A percentile compares a stretch with the other conserved stretches of the same genome.
Conservation (phyloP, 306 rosid species). For the Lathyrus aphaca region DNA sequence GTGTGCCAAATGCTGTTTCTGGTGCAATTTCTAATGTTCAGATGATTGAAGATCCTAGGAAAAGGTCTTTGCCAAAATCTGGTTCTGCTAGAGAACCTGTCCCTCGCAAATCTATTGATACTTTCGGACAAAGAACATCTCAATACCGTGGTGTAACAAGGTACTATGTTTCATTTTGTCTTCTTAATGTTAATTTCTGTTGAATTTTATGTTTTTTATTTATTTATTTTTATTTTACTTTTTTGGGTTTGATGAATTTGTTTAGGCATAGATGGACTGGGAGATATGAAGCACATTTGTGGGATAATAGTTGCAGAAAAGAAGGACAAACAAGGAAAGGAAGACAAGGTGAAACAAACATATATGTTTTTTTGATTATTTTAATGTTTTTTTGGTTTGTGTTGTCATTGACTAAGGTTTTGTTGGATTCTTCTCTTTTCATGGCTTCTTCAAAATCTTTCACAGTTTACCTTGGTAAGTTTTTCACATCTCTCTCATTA, state of each 20-base stretch:
- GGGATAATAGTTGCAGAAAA: conserved; percentile 99
- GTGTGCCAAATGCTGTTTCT: conserved; percentile 45
- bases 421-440: conserved; percentile 51
- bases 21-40: conserved; percentile 53
- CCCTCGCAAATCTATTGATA: conserved; percentile 89
- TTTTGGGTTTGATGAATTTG: conserved; percentile 23
- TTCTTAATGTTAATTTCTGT: not conserved
- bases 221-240: not conserved
- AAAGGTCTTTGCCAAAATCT: conserved; percentile 62
- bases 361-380: not conserved
- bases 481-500: conserved; percentile 20
- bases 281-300: conserved; percentile 97
- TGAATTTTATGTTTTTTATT: not conserved
- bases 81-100: conserved; percentile 63
- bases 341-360: conserved; percentile 79
- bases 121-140: conserved; percentile 97
- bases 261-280: conserved; percentile 99
- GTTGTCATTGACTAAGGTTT: conserved; percentile 28
- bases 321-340: conserved; percentile 99
- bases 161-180: conserved; percentile 35
- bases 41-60: conserved; percentile 56
- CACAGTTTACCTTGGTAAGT: conserved; percentile 96
- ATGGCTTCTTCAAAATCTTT: conserved; percentile 47
- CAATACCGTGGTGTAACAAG: conserved; percentile 98
- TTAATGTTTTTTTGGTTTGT: not conserved